phyloP scores from a whole-genome alignment of 2,329 filamentous ascomycete genomes.

The Gaeumannomyces tritici region DNA sequence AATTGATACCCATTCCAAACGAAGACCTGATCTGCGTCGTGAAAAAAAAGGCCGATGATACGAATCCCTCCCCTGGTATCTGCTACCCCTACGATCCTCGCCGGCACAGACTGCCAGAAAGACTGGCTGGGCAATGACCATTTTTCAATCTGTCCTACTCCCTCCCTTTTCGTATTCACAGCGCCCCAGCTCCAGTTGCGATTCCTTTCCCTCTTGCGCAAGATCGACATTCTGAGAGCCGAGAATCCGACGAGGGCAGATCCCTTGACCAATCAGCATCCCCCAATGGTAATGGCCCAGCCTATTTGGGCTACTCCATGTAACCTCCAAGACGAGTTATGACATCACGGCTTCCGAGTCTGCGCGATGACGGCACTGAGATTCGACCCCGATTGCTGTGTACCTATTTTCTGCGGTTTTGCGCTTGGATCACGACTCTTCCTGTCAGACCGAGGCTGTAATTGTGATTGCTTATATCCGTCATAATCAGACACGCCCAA shows the following conservation, averaged over 20 bases:
- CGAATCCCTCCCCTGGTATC: too few species aligned
- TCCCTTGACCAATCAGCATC: not conserved
- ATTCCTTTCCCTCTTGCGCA: not conserved
- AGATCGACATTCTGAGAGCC: not conserved
- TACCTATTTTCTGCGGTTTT: too few species aligned
- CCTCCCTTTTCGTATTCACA: not conserved
- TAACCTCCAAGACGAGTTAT: not conserved
- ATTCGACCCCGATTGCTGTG: not conserved
- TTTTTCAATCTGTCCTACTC: too few species aligned
- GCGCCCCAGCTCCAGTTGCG: not conserved
- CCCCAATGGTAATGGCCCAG: not conserved
- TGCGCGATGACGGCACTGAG: not conserved
- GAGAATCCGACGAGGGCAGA: not conserved
- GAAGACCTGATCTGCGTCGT: too few species aligned
- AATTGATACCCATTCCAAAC: too few species aligned
- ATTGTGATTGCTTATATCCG: not conserved
- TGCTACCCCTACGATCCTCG: too few species aligned
- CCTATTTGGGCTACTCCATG: not conserved
- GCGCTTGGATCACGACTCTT: not conserved
- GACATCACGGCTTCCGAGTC: not conserved
- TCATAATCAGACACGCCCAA: not conserved
- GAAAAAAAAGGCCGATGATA: too few species aligned
- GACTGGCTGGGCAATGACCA: too few species aligned
- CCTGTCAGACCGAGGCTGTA: not conserved
- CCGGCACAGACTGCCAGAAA: too few species aligned